These are phyloP conservation scores for Phytophthora pisi DNA, from an alignment of 352 stramenopile genomes.

Conservation along the genomic window DNA sequence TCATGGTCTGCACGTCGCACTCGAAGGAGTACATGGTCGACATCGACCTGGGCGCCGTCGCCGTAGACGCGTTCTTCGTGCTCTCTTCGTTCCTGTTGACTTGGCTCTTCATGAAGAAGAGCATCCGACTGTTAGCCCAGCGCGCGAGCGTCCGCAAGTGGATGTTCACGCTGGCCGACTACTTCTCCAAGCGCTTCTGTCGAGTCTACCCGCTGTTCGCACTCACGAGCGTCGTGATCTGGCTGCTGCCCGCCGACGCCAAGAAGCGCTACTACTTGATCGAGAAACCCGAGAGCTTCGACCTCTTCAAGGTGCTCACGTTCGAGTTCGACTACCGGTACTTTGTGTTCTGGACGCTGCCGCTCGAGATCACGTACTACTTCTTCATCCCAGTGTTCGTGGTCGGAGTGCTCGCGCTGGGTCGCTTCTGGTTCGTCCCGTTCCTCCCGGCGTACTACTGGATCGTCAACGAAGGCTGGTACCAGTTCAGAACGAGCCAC, in stretches of 20 bases:
- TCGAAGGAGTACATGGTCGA: conserved; percentile 36
- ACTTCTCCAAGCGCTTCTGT: conserved; percentile 57
- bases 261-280: conserved; percentile 42
- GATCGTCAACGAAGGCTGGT: conserved; percentile 28
- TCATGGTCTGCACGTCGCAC: conserved; percentile 41
- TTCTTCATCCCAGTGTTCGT: conserved; percentile 48
- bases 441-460: conserved; percentile 32
- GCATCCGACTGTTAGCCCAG: conserved; percentile 27
- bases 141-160: conserved; percentile 23
- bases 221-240: conserved; percentile 38
- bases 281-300: conserved; percentile 32
- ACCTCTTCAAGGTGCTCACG: conserved; percentile 46
- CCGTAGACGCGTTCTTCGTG: conserved; percentile 56
- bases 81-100: conserved; percentile 53
- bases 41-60: conserved; percentile 34
- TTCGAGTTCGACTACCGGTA: conserved; percentile 40
- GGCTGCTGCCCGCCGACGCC: conserved; percentile 21
- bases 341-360: conserved; percentile 59
- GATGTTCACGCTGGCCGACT: conserved; percentile 41
- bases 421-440: conserved; percentile 40
- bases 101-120: conserved; percentile 45
- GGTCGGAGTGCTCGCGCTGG: conserved; percentile 23
- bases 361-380: conserved; percentile 53
- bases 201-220: conserved; percentile 63
- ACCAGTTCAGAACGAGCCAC: conserved; percentile 33